Evolutionary conservation across 352 stramenopile species (phyloP).

Genomic region (Phytopythium mirpurense): DNA sequence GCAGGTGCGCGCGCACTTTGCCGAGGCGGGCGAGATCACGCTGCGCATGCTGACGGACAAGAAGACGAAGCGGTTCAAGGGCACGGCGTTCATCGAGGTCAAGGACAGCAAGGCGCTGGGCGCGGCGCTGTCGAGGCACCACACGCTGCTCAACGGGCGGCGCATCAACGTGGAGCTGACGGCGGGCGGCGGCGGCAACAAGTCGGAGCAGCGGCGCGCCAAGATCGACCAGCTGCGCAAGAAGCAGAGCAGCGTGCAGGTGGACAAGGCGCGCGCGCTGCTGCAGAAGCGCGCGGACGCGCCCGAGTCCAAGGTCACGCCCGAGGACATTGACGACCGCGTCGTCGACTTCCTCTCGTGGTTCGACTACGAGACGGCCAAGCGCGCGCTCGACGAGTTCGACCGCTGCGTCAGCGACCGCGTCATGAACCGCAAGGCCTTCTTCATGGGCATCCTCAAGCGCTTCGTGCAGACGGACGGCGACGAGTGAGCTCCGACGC

Average conservation of each 20-base stretch:
- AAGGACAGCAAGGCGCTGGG: constrained; percentile 78
- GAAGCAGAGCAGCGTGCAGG: constrained; percentile 80
- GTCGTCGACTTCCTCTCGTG: constrained; percentile 87
- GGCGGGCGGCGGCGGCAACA: constrained; percentile 72
- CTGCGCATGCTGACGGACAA: constrained; percentile 84
- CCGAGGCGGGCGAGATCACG: constrained; percentile 66
- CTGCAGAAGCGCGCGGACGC: constrained; percentile 76
- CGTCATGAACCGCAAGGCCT: constrained; percentile 82
- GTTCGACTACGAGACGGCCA: constrained; percentile 88
- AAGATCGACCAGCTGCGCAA: constrained; percentile 70
- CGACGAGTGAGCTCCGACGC: no score
- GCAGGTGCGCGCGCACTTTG: constrained; percentile 65
- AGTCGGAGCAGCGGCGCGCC: constrained; percentile 64
- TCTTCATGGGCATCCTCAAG: constrained; percentile 90
- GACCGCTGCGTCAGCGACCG: constrained; percentile 63
- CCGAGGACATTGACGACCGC: constrained; percentile 79
- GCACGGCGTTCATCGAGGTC: constrained; percentile 84
- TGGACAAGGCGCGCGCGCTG: constrained; percentile 78
- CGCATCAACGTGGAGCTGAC: constrained; percentile 88
- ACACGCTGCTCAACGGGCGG: constrained; percentile 71
- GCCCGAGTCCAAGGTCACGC: constrained; percentile 63
- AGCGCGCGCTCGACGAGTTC: constrained; percentile 77
- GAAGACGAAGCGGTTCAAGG: constrained; percentile 77
- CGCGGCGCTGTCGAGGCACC: constrained; percentile 69
- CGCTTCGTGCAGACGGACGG: constrained; percentile 79